Base-by-base conservation (phyloP, 2,329 filamentous ascomycete genomes). In the Camptophora hylomeconis region DNA sequence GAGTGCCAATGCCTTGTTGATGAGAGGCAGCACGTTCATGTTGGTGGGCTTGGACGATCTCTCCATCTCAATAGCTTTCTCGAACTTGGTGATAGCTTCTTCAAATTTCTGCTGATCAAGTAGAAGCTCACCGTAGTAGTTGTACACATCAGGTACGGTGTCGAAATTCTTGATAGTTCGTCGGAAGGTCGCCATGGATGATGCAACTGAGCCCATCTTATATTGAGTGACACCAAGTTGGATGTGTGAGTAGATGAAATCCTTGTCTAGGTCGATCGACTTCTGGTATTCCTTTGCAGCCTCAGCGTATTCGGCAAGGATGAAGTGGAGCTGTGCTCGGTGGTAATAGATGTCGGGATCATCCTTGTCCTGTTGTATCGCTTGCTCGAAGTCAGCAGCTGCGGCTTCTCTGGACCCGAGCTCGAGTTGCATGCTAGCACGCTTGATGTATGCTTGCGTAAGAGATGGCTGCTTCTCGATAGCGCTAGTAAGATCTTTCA, bases 301-400 rank as follows among this genome's bases (percentile, higher is more conserved):
- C 44, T 92, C 82, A 32, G 78, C 74, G 45, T 92, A 92, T 53
- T 95, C 87, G 32, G 78, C 76, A 47, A 93, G 82, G 58, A 98
- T 95, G 62, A 98, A 98, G 63, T 94, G 86, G 13, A 95, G 74
- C 59, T 98, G 89, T 9, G 89, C 89, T 39, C 89, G 86, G 67
- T 98, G 89, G 65, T 98, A 98, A 69, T 86, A 98, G 53, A 98
- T 92, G 50, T 98, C 89, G 5, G 89, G 87, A 49, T 98, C 89
- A 31, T 80, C 69, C 45, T 74, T 69, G 61, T 94, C 86, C 55
- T 93, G 80, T 45, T 72, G 67, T 45, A 92, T 72, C 19, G 89
- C 89, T 45, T 77, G 70, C 41, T 80, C 78, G 48, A 98, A 94
- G 56, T 95, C 87, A 35, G 75, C 69, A 35, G 83, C 77, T 22